Evolutionary conservation across 2,329 filamentous ascomycete species (phyloP).

Genomic region (Aureobasidium subglaciale): DNA sequence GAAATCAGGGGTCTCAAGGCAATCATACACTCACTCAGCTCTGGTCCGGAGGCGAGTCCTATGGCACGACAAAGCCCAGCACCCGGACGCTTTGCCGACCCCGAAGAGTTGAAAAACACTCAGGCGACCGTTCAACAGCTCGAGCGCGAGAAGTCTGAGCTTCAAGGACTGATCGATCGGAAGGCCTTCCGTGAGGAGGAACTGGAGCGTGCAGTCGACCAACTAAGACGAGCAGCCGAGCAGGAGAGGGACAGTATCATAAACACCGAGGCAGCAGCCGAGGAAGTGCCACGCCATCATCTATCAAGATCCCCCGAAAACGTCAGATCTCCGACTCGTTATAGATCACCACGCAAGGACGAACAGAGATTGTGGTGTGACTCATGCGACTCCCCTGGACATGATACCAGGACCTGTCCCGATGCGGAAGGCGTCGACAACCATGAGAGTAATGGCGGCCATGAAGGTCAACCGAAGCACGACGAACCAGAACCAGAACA

Average conservation of each 20-base stretch:
- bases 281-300: conserved; percentile 44
- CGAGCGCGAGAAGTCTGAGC: conserved; percentile 72
- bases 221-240: conserved; percentile 26
- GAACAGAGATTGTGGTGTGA: background rate
- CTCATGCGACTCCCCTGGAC: background rate
- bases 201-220: conserved; percentile 61
- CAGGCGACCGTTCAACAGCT: conserved; percentile 59
- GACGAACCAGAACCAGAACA: background rate
- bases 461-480: background rate
- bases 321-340: conserved; percentile 37
- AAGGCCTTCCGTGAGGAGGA: conserved; percentile 75
- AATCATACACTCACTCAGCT: conserved; percentile 91
- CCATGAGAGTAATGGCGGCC: background rate
- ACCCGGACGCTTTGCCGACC: conserved; percentile 18
- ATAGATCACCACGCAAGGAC: background rate
- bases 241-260: conserved; percentile 47
- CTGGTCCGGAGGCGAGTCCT: conserved; percentile 48
- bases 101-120: conserved; percentile 49
- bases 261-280: conserved; percentile 40
- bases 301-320: conserved; percentile 43
- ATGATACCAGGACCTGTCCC: background rate
- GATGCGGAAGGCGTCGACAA: background rate
- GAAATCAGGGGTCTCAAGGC: conserved; percentile 96
- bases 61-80: conserved; percentile 11
- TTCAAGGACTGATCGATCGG: conserved; percentile 64